Conservation (phyloP, 164 flowering plant genomes). For the Berberis vulgaris region DNA sequence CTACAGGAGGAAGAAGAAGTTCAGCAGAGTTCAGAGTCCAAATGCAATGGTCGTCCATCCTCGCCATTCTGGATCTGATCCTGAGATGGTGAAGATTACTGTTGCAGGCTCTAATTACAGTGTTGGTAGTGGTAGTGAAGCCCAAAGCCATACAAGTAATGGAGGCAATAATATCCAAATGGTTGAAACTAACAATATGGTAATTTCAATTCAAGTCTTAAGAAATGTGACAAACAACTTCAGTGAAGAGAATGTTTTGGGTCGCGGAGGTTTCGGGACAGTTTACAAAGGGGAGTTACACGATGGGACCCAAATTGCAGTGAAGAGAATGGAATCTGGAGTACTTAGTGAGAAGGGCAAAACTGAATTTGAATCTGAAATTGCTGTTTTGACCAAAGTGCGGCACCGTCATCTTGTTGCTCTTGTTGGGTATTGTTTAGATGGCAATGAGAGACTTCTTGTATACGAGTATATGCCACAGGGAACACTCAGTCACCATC, state of each 20-base stretch:
- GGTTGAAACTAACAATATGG: constrained; percentile 66
- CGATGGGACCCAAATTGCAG: constrained; percentile 94
- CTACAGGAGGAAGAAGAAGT: constrained; percentile 31
- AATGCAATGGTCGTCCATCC: constrained; percentile 58
- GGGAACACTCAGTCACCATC: constrained; percentile 65
- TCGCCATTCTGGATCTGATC: constrained; percentile 50
- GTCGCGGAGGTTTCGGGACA: constrained; percentile 89
- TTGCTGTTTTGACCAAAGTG: constrained; percentile 80
- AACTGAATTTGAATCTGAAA: constrained; percentile 80
- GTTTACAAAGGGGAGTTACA: constrained; percentile 92
- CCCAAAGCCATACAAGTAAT: constrained; percentile 32
- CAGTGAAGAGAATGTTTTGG: constrained; percentile 62
- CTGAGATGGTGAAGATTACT: constrained; percentile 49
- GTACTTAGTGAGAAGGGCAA: constrained; percentile 63
- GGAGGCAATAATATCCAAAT: constrained; percentile 47
- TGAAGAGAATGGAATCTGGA: constrained; percentile 89
- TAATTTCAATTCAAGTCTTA: constrained; percentile 75
- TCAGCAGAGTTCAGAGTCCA: constrained; percentile 42
- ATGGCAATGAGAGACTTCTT: constrained; percentile 80
- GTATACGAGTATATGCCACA: constrained; percentile 96
- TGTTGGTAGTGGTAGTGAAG: constrained; percentile 32
- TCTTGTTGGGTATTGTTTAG: constrained; percentile 81
- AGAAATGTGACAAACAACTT: constrained; percentile 80
- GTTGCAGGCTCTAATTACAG: constrained; percentile 37
- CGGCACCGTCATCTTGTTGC: constrained; percentile 84